Base-by-base conservation (phyloP, 495 filamentous ascomycete genomes). In the Patellaria atrata region DNA sequence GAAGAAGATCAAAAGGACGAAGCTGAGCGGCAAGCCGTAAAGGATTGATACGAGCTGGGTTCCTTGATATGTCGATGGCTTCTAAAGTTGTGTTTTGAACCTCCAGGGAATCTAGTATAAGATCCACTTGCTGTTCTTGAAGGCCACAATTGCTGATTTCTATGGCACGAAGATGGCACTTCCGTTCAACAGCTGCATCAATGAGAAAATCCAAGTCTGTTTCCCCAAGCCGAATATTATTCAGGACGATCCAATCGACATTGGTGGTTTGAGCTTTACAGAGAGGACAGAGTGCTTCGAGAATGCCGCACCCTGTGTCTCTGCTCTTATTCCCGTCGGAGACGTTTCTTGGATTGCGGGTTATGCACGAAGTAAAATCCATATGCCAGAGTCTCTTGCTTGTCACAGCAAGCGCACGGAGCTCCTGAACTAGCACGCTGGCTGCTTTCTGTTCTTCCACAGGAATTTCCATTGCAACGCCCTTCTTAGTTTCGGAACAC, bases 201-300 rank as follows among this genome's bases (percentile, higher is more conserved):
- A 79, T 75, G 15, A 73, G 53, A 48, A 72, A 75, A 33, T 85
- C 79, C 27, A 91, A 57, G 56, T 91, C 84, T 1, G 71, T 71
- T 29, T 89, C 79, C 22, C 76, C 77, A n/a, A 91, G 64, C 43
- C 77, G 68, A 48, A 92, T 93, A 9, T 81, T 82, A 36, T 74
- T 83, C 35, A 96, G 56, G 28, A 70, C 70, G 28, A 96, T 71
- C 71, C 75, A 93, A 54, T 75, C 81, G 35, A 78, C 76, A 53
- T 72, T 81, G 5, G 76, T 94, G 49, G 71, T 64, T 51, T 77
- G 71, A 43, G 65, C 72, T 33, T 67, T 73, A 57, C 76, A 91
- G 13, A 80, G 62, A 11, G 82, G 78, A 48, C 83, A 75, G 4
- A 92, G 60, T 11, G 81, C 83, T 33, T 84, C 77, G 21, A 77